Base-by-base conservation (phyloP, 2,329 filamentous ascomycete genomes). In the Cladosporium sp. region DNA sequence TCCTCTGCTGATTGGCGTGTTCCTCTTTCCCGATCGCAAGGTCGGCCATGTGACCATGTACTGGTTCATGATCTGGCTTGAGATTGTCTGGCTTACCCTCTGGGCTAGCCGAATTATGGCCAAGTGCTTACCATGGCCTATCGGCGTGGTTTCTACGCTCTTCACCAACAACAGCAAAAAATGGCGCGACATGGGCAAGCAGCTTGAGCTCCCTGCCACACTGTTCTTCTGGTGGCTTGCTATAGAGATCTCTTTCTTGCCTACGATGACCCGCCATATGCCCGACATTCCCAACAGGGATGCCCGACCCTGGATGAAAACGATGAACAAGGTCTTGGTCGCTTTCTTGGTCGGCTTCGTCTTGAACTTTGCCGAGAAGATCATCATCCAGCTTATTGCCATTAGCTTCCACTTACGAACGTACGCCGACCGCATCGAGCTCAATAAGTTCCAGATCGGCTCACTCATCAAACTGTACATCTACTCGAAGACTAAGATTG, bases 41-140 rank as follows among this genome's bases (percentile, higher is more conserved):
- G 82, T 88, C 2, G 91, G 91, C 0, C 90, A 88, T 19, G 91
- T 96, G 0, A 69, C 84, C 61, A 77, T 97, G 44, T 77, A 91
- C 59, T 97, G 93, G 93, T 97, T 97, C 69, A 89, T 89, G 28
- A 91, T 97, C 61, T 97, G 93, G 93, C 80, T 97, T 17, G 90
- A 96, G 72, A 90, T 96, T 40, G 81, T 97, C 24, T 97, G 93
- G 93, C 80, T 93, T 61, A 91, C 91, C 0, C 79, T 97, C 0
- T 97, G 93, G 93, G 87, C 88, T 19, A 88, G 83, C 32, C 60
- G 60, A 73, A 80, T 89, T 49, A 75, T 86, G 13, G 82, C 86
- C 7, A 88, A 88, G 72, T 79, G 77, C 54, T 76, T 89, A 9
- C 86, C 87, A 1, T 83, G 77, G 65, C 78, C 82, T 0, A 80